Conservation (phyloP, 345 rosid genomes). For the Melaleuca alternifolia region DNA sequence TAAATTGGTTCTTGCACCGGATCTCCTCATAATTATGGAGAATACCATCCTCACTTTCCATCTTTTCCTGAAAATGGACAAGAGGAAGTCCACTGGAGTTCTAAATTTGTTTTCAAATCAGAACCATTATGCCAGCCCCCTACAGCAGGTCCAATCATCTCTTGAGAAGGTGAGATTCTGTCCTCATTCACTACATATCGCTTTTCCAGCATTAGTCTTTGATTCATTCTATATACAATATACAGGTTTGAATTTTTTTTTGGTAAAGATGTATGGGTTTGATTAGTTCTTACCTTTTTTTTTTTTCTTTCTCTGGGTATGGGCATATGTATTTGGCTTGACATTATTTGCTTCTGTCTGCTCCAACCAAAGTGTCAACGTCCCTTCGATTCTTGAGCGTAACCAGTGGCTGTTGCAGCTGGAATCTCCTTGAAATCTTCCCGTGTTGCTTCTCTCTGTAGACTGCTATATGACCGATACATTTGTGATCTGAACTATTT, state of each 20-base stretch:
- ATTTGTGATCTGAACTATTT: neutral
- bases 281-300: neutral
- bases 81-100: conserved; percentile 40
- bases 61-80: conserved; percentile 73
- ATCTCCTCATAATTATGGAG: conserved; percentile 58
- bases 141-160: conserved; percentile 60
- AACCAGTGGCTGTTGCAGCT: neutral
- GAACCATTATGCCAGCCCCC: conserved; percentile 54
- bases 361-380: neutral
- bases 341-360: neutral
- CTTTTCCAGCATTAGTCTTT: neutral
- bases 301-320: neutral
- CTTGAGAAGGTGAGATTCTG: conserved; percentile 50
- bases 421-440: neutral
- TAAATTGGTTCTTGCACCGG: conserved; percentile 43
- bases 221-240: neutral
- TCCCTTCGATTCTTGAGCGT: neutral
- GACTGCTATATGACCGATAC: neutral
- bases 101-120: conserved; percentile 61
- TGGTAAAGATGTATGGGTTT: too few relatives aligned
- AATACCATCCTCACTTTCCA: conserved; percentile 54
- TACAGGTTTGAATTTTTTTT: neutral
- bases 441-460: neutral
- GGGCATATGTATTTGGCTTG: neutral
- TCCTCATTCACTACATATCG: neutral